Evolutionary conservation across 2,329 filamentous ascomycete genomes (phyloP), one percentile per base, ranked within the genome.

Genomic region (Aspergillus flavus): DNA sequence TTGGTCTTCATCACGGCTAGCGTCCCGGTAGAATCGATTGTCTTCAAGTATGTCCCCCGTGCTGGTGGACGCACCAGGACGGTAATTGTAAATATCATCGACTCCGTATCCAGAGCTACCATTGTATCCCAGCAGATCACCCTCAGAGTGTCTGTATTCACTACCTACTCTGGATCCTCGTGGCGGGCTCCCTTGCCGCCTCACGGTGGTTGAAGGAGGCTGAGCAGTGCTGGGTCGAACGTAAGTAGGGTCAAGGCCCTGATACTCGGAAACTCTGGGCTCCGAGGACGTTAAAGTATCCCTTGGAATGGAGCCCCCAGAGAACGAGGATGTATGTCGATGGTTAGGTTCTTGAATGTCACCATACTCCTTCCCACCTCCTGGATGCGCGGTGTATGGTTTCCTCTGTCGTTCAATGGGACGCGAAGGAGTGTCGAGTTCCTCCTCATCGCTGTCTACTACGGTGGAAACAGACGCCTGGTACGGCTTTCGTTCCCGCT

Each of bases 381-480:
- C 87, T 19, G 87, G 86, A 28, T 85, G 83, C 1, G 84, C 85
- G 30, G 78, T 80, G 69, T 91, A 91, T 0, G 89, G 89, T 64
- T 90, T 86, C 43, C 89, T 81, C 69, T 90, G 86, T 6, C 89
- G 85, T 71, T 91, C 89, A 54, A 90, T 85, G 1, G 86, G 85
- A 1, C 83, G 79, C 0, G 80, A 72, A 0, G 81, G 75, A 1
- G 78, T 73, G 16, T 73, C 65, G 32, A 80, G 78, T n/a, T 82
- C 77, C 23, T 74, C 75, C 23, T 77, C 80, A 26, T 78, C 76
- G 43, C 76, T 79, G 21, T 78, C 75, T 16, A 80, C 72, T 6
- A 75, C 72, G n/a, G 75, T 76, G 6, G 68, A 72, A 12, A 71
- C 73, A 46, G 68, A 70, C 3, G 75, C 69, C 30, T 72, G 67